A percentile compares a stretch with the other conserved stretches of the same genome.
Evolutionary conservation across 805 yeast genomes (phyloP).

Genomic region (Clavispora vitiphila): DNA sequence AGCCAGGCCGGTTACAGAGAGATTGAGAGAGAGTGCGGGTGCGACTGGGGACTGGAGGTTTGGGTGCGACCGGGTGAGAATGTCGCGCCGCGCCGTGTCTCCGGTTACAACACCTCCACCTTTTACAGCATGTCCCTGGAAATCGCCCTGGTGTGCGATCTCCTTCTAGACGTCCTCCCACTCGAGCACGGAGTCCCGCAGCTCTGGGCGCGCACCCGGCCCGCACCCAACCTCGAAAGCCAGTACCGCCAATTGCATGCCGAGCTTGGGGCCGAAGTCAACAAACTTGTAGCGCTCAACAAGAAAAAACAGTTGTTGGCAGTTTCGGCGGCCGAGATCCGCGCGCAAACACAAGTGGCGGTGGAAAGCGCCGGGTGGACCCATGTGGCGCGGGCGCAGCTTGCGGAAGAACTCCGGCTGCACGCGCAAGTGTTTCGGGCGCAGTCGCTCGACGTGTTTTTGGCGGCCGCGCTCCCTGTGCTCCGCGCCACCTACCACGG

Average conservation of each 20-base stretch:
- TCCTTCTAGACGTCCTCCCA: not conserved
- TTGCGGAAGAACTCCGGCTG: not conserved
- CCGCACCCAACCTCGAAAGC: slow-evolving; percentile 15
- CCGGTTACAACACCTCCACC: too few species aligned
- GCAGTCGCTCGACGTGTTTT: slow-evolving; percentile 12
- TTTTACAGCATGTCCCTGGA: not conserved
- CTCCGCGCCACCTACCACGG: slow-evolving; percentile 30
- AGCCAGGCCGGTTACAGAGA: too few species aligned
- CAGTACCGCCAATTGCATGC: slow-evolving; percentile 22
- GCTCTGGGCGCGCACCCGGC: slow-evolving; percentile 6
- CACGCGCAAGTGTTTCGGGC: slow-evolving; percentile 20
- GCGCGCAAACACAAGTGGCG: not conserved
- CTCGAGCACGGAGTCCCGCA: slow-evolving; percentile 34
- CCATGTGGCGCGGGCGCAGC: not conserved
- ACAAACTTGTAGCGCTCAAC: slow-evolving; percentile 26
- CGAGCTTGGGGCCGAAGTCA: slow-evolving; percentile 20
- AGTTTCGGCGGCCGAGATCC: not conserved
- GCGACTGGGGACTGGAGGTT: too few species aligned
- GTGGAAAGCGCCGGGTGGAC: not conserved
- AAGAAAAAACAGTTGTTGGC: slow-evolving; percentile 1
- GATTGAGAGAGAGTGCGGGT: not conserved
- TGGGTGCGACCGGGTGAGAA: too few species aligned
- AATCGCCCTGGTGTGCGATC: not conserved
- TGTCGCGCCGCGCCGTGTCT: too few species aligned
- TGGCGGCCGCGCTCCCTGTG: slow-evolving; percentile 28